phyloP scores from a whole-genome alignment of 2,329 filamentous ascomycete genomes.

The Xylariaceae sp. region DNA sequence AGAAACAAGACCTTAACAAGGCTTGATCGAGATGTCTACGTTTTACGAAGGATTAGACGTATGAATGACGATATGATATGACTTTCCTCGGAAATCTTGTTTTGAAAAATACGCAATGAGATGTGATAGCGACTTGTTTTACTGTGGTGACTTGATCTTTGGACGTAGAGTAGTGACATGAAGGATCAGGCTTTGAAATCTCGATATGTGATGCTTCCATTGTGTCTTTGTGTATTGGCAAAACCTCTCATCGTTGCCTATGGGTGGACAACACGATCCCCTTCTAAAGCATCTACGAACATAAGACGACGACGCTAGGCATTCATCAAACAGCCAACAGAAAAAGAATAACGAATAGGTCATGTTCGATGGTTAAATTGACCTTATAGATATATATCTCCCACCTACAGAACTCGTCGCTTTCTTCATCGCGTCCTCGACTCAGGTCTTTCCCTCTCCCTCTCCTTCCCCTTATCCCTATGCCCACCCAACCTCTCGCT shows the following conservation, averaged over 20 bases:
- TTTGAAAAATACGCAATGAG: neutral
- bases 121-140: neutral
- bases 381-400: too few species aligned
- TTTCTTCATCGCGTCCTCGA: neutral
- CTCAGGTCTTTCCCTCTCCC: constrained; percentile 5
- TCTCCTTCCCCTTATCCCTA: constrained; percentile 16
- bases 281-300: too few species aligned
- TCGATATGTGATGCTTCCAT: too few species aligned
- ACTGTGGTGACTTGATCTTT: neutral
- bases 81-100: constrained; percentile 13
- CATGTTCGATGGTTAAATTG: too few species aligned
- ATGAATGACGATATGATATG: constrained; percentile 35
- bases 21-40: constrained; percentile 16
- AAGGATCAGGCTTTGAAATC: too few species aligned
- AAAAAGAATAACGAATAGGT: too few species aligned
- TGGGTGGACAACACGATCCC: too few species aligned
- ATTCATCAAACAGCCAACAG: too few species aligned
- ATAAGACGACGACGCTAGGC: too few species aligned
- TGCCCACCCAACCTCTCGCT: constrained; percentile 8
- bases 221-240: too few species aligned
- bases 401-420: neutral
- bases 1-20: constrained; percentile 9
- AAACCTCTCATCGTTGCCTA: too few species aligned
- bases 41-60: constrained; percentile 30
- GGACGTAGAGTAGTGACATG: neutral